Evolutionary conservation across 768 basidiomycete species (phyloP).

Genomic region (Amanita rubescens): DNA sequence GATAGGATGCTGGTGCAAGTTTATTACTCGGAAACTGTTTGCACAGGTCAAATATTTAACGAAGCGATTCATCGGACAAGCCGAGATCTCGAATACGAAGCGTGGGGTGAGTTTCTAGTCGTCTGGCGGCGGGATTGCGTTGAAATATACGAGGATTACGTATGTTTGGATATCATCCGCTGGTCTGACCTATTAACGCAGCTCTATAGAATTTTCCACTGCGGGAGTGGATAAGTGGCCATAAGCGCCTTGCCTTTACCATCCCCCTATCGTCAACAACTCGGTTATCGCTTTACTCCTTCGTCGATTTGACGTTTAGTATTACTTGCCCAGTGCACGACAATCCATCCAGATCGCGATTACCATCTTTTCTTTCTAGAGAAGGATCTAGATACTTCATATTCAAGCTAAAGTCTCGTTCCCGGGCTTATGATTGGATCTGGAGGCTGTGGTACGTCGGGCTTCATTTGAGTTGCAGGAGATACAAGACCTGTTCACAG

Average conservation of each 20-base stretch:
- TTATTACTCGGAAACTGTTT: slow-evolving; percentile 51
- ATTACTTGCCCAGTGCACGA: slow-evolving; percentile 51
- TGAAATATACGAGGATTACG: slow-evolving; percentile 84
- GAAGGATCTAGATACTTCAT: slow-evolving; percentile 82
- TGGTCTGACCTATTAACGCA: slow-evolving; percentile 9
- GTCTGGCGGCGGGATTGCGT: slow-evolving; percentile 72
- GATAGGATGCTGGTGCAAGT: slow-evolving; percentile 88
- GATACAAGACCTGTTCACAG: slow-evolving; percentile 27
- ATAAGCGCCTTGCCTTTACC: slow-evolving; percentile 73
- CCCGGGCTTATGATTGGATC: slow-evolving; percentile 80
- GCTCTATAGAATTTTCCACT: slow-evolving; percentile 47
- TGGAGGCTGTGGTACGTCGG: slow-evolving; percentile 71
- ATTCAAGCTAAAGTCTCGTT: slow-evolving; percentile 73
- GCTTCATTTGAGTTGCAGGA: slow-evolving; percentile 1
- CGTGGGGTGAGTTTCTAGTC: slow-evolving; percentile 80
- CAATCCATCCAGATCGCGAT: slow-evolving; percentile 33
- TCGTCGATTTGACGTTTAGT: slow-evolving; percentile 79
- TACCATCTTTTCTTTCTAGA: slow-evolving; percentile 41
- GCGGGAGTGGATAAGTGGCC: slow-evolving; percentile 58
- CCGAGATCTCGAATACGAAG: slow-evolving; percentile 51
- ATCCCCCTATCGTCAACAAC: slow-evolving; percentile 68
- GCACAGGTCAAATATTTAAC: slow-evolving; percentile 47
- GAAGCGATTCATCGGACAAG: slow-evolving; percentile 62
- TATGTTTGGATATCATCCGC: slow-evolving; percentile 26
- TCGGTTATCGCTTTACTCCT: slow-evolving; percentile 78